A percentile compares a stretch with the other conserved stretches of the same genome.
phyloP scores from a whole-genome alignment of 805 yeast genomes.

The Komagataella ulmi region DNA sequence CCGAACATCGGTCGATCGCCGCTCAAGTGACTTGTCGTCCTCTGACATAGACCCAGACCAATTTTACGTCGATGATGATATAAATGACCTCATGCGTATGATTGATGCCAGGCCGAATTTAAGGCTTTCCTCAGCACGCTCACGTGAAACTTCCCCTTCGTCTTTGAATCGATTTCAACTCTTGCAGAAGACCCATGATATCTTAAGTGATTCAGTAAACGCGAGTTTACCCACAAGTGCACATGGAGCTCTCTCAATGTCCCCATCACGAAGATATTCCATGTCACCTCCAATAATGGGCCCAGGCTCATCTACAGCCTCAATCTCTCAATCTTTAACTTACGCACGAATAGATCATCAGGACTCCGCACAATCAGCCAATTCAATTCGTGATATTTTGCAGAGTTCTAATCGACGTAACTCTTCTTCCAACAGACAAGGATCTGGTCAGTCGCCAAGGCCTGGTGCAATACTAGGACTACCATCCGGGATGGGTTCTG shows the following conservation, averaged over 20 bases:
- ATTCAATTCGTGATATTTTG: not conserved
- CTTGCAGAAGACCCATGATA: slow-evolving; percentile 6
- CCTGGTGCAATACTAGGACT: not conserved
- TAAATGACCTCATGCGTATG: slow-evolving; percentile 20
- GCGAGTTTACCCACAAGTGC: slow-evolving; percentile 3
- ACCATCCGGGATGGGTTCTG: not conserved
- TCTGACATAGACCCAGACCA: not conserved
- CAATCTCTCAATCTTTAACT: slow-evolving; percentile 1
- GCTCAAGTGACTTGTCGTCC: slow-evolving; percentile 2
- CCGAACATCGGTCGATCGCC: slow-evolving; percentile 2
- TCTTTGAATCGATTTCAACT: slow-evolving; percentile 6
- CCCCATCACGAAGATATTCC: not conserved
- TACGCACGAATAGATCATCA: not conserved
- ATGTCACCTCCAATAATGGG: not conserved
- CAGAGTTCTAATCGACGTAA: not conserved
- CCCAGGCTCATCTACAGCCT: not conserved
- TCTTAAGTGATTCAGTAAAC: slow-evolving; percentile 6
- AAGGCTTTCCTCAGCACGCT: slow-evolving; percentile 11
- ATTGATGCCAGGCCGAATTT: slow-evolving; percentile 22
- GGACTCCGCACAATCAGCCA: not conserved
- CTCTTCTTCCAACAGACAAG: not conserved
- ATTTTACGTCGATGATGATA: slow-evolving; percentile 2
- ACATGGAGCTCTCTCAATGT: not conserved
- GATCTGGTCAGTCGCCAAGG: not conserved
- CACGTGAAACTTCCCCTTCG: slow-evolving; percentile 2